phyloP scores from a whole-genome alignment of 345 rosid species.

The Eucalyptus sp. region DNA sequence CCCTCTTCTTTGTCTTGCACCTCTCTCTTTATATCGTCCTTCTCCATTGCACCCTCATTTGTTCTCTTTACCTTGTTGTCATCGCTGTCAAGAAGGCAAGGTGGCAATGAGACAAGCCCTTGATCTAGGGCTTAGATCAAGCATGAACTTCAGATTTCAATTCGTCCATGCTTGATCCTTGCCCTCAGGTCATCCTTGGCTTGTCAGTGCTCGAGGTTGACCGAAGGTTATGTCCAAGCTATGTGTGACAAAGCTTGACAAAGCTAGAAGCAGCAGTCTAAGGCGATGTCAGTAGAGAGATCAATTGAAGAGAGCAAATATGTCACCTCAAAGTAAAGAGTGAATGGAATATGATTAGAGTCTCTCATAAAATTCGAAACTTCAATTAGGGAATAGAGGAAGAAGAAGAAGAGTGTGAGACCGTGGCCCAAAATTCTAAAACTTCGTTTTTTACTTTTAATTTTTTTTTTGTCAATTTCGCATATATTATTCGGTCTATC shows the following conservation, averaged over 20 bases:
- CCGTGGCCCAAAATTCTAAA: background rate
- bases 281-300: background rate
- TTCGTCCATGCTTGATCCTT: background rate
- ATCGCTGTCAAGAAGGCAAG: background rate
- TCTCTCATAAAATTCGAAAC: background rate
- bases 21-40: background rate
- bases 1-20: background rate
- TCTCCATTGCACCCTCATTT: background rate
- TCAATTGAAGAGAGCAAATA: background rate
- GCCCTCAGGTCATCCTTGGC: background rate
- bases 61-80: background rate
- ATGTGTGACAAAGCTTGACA: background rate
- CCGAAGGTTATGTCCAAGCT: background rate
- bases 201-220: background rate
- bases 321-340: rapidly evolving
- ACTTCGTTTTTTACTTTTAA: background rate
- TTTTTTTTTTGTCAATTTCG: background rate
- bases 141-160: background rate
- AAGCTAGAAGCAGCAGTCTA: background rate
- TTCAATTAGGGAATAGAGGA: background rate
- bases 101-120: background rate
- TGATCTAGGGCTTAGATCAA: background rate
- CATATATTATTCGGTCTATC: background rate
- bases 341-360: background rate
- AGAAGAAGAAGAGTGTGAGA: background rate